These are phyloP conservation scores for Hamigera avellanea DNA, from an alignment of 495 filamentous ascomycete genomes.

Conservation along the genomic window DNA sequence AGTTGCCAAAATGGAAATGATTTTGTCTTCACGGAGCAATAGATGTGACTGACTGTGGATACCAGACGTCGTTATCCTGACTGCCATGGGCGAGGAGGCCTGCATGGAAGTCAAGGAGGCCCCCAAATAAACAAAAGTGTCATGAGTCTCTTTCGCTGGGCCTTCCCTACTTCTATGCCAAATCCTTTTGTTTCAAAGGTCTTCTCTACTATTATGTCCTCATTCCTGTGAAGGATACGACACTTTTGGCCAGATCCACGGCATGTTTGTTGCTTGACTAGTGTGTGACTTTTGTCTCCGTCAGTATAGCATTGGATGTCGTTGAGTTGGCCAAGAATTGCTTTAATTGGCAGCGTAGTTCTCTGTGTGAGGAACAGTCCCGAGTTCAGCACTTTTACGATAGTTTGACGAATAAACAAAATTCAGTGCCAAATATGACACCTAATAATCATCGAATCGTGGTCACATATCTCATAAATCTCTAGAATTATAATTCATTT, in stretches of 20 bases:
- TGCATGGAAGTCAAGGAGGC: constrained; percentile 93
- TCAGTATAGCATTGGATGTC: constrained; percentile 28
- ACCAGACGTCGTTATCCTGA: constrained; percentile 78
- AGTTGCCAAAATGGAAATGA: constrained; percentile 25
- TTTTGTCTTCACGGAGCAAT: neutral
- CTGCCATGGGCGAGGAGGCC: constrained; percentile 90
- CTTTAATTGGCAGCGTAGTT: constrained; percentile 29
- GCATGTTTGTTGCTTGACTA: constrained; percentile 11
- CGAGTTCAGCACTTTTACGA: constrained; percentile 33
- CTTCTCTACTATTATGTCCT: constrained; percentile 17
- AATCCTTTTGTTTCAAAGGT: constrained; percentile 22
- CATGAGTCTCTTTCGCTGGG: constrained; percentile 13
- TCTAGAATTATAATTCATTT: too few species aligned
- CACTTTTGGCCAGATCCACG: constrained; percentile 17
- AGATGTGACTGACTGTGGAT: constrained; percentile 5
- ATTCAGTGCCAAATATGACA: neutral
- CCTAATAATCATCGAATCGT: too few species aligned
- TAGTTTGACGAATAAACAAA: constrained; percentile 37
- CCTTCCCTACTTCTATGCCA: constrained; percentile 21
- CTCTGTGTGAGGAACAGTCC: constrained; percentile 27
- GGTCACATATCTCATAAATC: too few species aligned
- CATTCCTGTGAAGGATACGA: constrained; percentile 18
- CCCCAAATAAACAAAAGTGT: constrained; percentile 28
- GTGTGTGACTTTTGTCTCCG: constrained; percentile 13
- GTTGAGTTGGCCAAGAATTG: constrained; percentile 25